Conservation (phyloP, 371 early-diverging fungal species). For the Apophysomyces variabilis region DNA sequence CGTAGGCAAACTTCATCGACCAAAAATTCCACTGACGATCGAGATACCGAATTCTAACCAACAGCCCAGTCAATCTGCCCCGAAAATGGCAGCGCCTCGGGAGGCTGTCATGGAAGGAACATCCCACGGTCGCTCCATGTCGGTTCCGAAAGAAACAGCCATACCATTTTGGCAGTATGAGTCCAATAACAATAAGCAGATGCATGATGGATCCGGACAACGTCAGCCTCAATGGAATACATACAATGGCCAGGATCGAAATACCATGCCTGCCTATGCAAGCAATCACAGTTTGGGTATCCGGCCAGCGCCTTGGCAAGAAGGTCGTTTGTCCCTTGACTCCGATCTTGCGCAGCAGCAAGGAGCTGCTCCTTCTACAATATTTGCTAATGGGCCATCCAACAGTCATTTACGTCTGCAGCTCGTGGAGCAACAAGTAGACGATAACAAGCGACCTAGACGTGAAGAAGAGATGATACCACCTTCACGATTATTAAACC, state of each 20-base stretch:
- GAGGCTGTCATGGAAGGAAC: slow-evolving; percentile 36
- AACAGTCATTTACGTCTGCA: neutral
- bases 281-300: slow-evolving; percentile 4
- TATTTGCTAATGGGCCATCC: neutral
- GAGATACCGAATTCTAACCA: slow-evolving; percentile 44
- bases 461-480: slow-evolving; percentile 5
- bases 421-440: neutral
- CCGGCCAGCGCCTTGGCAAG: slow-evolving; percentile 2
- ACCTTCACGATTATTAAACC: slow-evolving; percentile 6
- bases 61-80: slow-evolving; percentile 11
- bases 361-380: neutral
- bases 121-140: slow-evolving; percentile 9
- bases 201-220: slow-evolving; percentile 3
- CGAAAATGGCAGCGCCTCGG: slow-evolving; percentile 29
- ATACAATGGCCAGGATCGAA: slow-evolving; percentile 18
- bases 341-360: slow-evolving; percentile 13
- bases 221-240: slow-evolving; percentile 2
- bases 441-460: neutral
- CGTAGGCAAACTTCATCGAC: slow-evolving; percentile 32
- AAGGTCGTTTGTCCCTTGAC: neutral
- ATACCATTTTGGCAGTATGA: neutral
- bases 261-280: slow-evolving; percentile 15
- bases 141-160: neutral
- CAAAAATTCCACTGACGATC: slow-evolving; percentile 40
- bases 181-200: slow-evolving; percentile 4